A percentile compares a stretch with the other conserved stretches of the same genome.
Conservation (phyloP, 164 flowering plant species). For the Aristolochia californica region DNA sequence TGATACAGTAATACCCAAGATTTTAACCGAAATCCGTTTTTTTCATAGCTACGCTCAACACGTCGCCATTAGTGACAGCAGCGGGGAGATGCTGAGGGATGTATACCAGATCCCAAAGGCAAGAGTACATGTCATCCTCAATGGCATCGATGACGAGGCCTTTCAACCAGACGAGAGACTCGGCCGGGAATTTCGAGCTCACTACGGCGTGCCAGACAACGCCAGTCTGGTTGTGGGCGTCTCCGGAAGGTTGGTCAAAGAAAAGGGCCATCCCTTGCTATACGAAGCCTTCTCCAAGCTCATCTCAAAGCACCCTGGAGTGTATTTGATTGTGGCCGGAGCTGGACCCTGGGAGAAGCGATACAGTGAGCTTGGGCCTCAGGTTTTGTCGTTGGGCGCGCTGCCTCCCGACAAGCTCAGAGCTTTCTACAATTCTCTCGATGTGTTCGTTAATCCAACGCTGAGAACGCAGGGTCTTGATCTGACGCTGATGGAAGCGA, state of each 20-base stretch:
- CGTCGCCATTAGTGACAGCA: conserved; percentile 79
- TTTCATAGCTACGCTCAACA: conserved; percentile 65
- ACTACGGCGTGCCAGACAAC: conserved; percentile 47
- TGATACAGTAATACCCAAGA: conserved; percentile 34
- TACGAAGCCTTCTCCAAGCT: conserved; percentile 52
- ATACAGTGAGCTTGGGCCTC: conserved; percentile 47
- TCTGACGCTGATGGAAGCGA: conserved; percentile 83
- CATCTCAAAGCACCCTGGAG: conserved; percentile 19
- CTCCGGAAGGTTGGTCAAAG: conserved; percentile 79
- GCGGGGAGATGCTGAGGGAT: conserved; percentile 79
- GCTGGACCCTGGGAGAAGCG: conserved; percentile 79
- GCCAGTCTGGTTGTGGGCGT: conserved; percentile 63
- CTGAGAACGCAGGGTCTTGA: conserved; percentile 86
- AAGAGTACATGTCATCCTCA: conserved; percentile 78
- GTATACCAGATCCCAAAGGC: conserved; percentile 65
- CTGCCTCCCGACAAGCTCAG: conserved; percentile 41
- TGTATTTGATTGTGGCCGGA: conserved; percentile 65
- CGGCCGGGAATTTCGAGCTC: conserved; percentile 37
- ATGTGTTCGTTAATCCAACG: conserved; percentile 74
- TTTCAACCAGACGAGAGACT: conserved; percentile 22
- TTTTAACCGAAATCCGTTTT: conserved; percentile 66
- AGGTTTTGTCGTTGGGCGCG: conserved; percentile 57
- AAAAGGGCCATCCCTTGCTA: conserved; percentile 80
- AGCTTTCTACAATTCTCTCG: conserved; percentile 63
- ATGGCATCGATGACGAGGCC: conserved; percentile 57